A percentile compares a stretch with the other conserved stretches of the same genome.
Conservation (phyloP, 306 rosid genomes). For the Casuarina glauca region DNA sequence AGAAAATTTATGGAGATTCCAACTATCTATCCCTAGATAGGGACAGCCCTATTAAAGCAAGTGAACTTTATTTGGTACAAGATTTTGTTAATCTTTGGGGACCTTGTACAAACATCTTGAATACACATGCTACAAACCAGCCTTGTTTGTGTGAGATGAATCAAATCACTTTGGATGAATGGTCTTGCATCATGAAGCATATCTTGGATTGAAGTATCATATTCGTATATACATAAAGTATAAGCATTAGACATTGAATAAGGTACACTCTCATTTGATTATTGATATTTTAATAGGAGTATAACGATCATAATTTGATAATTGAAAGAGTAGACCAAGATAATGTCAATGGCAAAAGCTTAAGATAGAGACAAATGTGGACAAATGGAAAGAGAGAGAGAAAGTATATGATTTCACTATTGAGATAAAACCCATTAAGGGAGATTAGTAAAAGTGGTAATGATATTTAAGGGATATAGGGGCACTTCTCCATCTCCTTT, state of each 20-base stretch:
- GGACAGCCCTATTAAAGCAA: too few relatives aligned
- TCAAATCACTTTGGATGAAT: too few relatives aligned
- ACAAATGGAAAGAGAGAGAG: slow-evolving; percentile 46
- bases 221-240: slow-evolving; percentile 8
- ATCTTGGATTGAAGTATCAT: background rate
- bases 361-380: slow-evolving; percentile 58
- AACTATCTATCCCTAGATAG: too few relatives aligned
- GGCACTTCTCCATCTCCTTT: slow-evolving; percentile 16
- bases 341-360: slow-evolving; percentile 50
- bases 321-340: slow-evolving; percentile 42
- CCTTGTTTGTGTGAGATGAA: too few relatives aligned
- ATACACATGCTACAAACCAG: too few relatives aligned
- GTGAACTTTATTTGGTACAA: too few relatives aligned
- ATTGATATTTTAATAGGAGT: slow-evolving; percentile 31
- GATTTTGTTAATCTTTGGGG: too few relatives aligned
- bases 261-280: slow-evolving; percentile 14
- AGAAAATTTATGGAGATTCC: too few relatives aligned
- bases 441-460: slow-evolving; percentile 4
- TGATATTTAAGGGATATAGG: slow-evolving; percentile 16
- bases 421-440: slow-evolving; percentile 16
- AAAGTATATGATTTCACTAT: slow-evolving; percentile 8
- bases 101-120: too few relatives aligned
- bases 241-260: background rate
- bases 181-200: background rate
- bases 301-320: slow-evolving; percentile 51